Conservation (phyloP, 768 basidiomycete species). For the Boletus eberwhitei region DNA sequence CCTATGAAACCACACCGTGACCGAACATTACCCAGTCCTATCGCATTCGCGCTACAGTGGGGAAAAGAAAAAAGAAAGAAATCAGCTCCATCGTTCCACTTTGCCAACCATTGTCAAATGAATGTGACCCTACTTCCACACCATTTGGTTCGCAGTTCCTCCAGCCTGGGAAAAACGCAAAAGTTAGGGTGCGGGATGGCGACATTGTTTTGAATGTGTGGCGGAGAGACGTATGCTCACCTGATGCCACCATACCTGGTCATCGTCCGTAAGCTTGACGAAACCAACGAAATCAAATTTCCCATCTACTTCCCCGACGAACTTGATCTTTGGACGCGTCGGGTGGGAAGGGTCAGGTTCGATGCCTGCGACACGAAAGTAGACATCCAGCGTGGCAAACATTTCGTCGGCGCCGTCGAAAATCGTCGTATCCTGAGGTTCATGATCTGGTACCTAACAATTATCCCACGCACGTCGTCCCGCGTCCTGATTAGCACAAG, state of each 20-base stretch:
- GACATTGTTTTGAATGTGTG: no score
- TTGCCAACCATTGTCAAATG: not conserved
- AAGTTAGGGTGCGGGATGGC: not conserved
- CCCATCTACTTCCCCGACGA: conserved; percentile 50
- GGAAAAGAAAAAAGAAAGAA: no score
- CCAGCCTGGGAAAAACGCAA: conserved; percentile 35
- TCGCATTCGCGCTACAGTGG: conserved; percentile 48
- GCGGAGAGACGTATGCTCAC: conserved; percentile 37
- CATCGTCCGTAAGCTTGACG: conserved; percentile 55
- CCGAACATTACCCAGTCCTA: conserved; percentile 59
- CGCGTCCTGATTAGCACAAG: not conserved
- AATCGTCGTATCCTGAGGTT: conserved; percentile 40
- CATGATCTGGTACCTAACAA: conserved; percentile 28
- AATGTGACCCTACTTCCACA: conserved; percentile 50
- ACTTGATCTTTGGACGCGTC: conserved; percentile 50
- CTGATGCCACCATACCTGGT: conserved; percentile 60
- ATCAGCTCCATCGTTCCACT: not conserved
- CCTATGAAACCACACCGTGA: conserved; percentile 60
- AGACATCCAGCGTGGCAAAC: conserved; percentile 47
- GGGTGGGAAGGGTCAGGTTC: conserved; percentile 48
- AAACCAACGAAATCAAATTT: conserved; percentile 49
- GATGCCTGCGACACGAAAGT: conserved; percentile 40
- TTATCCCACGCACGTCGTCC: conserved; percentile 1
- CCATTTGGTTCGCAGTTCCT: conserved; percentile 48
- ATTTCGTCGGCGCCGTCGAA: conserved; percentile 54